These are phyloP conservation scores for Panicum hallii DNA, from an alignment of 202 grass and related monocot species.

Conservation along the genomic window DNA sequence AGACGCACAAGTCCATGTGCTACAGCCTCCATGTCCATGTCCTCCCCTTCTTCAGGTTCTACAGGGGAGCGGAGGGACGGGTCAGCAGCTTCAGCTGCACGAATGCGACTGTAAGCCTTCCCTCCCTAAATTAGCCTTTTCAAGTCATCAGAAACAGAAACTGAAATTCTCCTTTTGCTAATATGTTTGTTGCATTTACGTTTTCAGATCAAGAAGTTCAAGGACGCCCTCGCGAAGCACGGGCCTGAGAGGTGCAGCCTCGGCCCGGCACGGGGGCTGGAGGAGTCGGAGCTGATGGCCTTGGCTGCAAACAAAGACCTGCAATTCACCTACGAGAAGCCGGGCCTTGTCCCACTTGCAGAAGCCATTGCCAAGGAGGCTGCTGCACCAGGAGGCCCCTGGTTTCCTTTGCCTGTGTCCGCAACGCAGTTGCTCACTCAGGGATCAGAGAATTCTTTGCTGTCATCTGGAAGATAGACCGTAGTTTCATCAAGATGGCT, in stretches of 20 bases:
- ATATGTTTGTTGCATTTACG: neutral
- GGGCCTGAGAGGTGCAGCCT: conserved; percentile 60
- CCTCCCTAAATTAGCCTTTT: neutral
- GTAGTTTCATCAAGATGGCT: neutral
- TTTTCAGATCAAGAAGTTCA: conserved; percentile 82
- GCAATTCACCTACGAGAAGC: conserved; percentile 56
- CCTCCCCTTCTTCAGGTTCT: conserved; percentile 87
- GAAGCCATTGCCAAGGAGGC: conserved; percentile 47
- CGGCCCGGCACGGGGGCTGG: conserved; percentile 62
- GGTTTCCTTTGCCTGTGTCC: conserved; percentile 41
- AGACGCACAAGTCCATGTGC: conserved; percentile 84
- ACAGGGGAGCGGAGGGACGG: conserved; percentile 68
- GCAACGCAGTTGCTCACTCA: conserved; percentile 16
- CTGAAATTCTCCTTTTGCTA: neutral
- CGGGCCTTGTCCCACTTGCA: conserved; percentile 15
- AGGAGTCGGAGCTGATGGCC: conserved; percentile 70
- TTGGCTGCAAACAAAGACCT: conserved; percentile 71
- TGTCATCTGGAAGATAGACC: conserved; percentile 56
- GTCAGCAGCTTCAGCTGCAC: conserved; percentile 94
- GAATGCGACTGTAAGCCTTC: conserved; percentile 64
- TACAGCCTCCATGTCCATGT: conserved; percentile 84
- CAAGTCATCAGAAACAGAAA: neutral
- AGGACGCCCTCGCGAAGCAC: conserved; percentile 77
- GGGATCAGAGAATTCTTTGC: conserved; percentile 45
- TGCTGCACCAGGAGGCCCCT: conserved; percentile 30